Percentiles rank a stretch among this genome's conserved stretches.
phyloP scores from a whole-genome alignment of 305 asterid species.

The Plantago coronopus region DNA sequence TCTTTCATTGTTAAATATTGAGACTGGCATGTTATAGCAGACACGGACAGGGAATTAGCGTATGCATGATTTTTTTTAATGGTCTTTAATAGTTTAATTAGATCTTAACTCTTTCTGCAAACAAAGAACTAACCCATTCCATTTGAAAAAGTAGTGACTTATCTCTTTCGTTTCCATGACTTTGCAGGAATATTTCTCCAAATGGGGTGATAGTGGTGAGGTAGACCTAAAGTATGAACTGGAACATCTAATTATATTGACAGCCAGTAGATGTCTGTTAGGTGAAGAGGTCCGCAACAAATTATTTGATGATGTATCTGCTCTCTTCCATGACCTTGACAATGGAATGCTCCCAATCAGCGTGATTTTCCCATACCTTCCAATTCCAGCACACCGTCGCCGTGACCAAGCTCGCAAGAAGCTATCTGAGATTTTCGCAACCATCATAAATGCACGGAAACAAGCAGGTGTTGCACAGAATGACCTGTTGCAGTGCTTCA shows the following conservation, averaged over 20 bases:
- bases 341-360: slow-evolving; percentile 67
- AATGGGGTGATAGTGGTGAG: slow-evolving; percentile 68
- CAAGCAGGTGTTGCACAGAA: slow-evolving; percentile 41
- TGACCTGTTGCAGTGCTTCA: slow-evolving; percentile 62
- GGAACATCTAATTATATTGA: slow-evolving; percentile 55
- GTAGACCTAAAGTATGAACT: slow-evolving; percentile 55
- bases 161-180: neutral
- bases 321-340: slow-evolving; percentile 64
- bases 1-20: neutral
- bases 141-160: neutral
- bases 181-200: slow-evolving; percentile 50
- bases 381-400: slow-evolving; percentile 55
- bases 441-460: slow-evolving; percentile 46
- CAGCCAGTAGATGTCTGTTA: slow-evolving; percentile 57
- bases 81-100: neutral
- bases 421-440: slow-evolving; percentile 44
- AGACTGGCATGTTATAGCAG: neutral
- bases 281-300: slow-evolving; percentile 67
- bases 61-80: neutral
- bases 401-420: slow-evolving; percentile 58
- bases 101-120: neutral
- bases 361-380: slow-evolving; percentile 56
- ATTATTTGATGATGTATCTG: slow-evolving; percentile 55
- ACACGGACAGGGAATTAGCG: neutral
- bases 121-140: neutral